Evolutionary conservation across 2,329 filamentous ascomycete genomes (phyloP).

Genomic region (Calonectria pauciramosa): DNA sequence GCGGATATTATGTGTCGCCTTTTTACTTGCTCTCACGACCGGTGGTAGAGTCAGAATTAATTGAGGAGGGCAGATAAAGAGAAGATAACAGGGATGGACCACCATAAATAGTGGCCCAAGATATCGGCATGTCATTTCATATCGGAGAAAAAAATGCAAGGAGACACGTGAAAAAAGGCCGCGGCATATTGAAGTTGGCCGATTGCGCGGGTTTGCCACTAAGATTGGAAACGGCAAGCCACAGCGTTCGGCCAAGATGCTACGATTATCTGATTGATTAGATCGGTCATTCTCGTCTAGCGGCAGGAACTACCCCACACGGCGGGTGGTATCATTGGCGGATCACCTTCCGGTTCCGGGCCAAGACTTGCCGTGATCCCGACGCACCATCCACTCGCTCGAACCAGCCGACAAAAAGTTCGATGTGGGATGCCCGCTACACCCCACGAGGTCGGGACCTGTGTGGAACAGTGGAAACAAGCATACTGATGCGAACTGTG

Average conservation of each 20-base stretch:
- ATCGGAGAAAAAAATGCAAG: not conserved
- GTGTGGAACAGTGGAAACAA: not conserved
- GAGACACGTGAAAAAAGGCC: not conserved
- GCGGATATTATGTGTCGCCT: not conserved
- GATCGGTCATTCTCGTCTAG: not conserved
- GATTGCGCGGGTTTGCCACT: not conserved
- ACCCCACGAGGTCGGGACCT: not conserved
- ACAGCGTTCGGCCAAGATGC: not conserved
- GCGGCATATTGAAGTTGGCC: not conserved
- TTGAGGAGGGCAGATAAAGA: too few relatives aligned
- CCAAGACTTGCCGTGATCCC: not conserved
- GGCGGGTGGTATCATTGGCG: not conserved
- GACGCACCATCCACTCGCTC: not conserved
- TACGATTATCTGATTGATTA: slow-evolving; percentile 9
- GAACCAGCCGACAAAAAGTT: not conserved
- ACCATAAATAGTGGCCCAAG: not conserved
- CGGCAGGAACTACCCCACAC: not conserved
- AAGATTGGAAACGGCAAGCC: not conserved
- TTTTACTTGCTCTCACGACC: not conserved
- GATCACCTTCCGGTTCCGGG: not conserved
- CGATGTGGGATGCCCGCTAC: not conserved
- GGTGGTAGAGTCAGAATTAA: not conserved
- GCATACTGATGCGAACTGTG: not conserved
- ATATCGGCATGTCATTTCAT: too few relatives aligned
- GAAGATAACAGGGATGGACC: not conserved